Conservation (phyloP, 225 moss, liverwort and hornwort genomes). For the Pseudoscleropodium purum region DNA sequence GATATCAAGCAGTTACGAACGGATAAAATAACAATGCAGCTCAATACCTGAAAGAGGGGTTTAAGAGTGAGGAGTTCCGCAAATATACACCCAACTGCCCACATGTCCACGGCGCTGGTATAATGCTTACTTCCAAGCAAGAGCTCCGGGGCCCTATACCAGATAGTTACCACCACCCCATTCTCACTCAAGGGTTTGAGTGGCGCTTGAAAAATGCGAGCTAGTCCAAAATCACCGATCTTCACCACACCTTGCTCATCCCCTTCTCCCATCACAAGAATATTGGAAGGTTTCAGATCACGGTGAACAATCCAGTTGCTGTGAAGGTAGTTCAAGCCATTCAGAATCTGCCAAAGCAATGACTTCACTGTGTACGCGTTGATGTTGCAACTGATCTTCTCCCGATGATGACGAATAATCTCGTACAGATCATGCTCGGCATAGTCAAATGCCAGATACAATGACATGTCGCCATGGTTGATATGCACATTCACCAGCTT, state of each 20-base stretch:
- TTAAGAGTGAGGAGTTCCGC: slow-evolving; percentile 93
- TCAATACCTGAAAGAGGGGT: slow-evolving; percentile 77
- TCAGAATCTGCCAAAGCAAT: slow-evolving; percentile 92
- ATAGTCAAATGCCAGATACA: slow-evolving; percentile 94
- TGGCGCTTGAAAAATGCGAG: slow-evolving; percentile 91
- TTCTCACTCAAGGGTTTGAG: slow-evolving; percentile 78
- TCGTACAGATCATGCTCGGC: slow-evolving; percentile 98
- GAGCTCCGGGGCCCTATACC: slow-evolving; percentile 98
- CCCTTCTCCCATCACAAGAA: slow-evolving; percentile 97
- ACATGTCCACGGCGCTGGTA: slow-evolving; percentile 98
- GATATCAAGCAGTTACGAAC: neutral
- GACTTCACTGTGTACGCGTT: slow-evolving; percentile 95
- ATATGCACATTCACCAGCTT: slow-evolving; percentile 97
- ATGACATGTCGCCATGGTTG: slow-evolving; percentile 92
- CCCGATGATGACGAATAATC: slow-evolving; percentile 90
- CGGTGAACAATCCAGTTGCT: slow-evolving; percentile 99
- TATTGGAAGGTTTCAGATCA: slow-evolving; percentile 92
- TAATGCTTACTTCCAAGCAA: slow-evolving; percentile 96
- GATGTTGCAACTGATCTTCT: slow-evolving; percentile 81
- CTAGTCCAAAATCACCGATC: slow-evolving; percentile 92
- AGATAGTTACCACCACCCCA: slow-evolving; percentile 96
- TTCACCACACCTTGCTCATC: slow-evolving; percentile 97
- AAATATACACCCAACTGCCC: slow-evolving; percentile 99
- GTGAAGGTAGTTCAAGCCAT: slow-evolving; percentile 93
- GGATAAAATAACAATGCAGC: neutral